Percentiles rank a stretch among this genome's conserved stretches.
Evolutionary conservation across 495 filamentous ascomycete species (phyloP).

Genomic region (Neurospora discreta): DNA sequence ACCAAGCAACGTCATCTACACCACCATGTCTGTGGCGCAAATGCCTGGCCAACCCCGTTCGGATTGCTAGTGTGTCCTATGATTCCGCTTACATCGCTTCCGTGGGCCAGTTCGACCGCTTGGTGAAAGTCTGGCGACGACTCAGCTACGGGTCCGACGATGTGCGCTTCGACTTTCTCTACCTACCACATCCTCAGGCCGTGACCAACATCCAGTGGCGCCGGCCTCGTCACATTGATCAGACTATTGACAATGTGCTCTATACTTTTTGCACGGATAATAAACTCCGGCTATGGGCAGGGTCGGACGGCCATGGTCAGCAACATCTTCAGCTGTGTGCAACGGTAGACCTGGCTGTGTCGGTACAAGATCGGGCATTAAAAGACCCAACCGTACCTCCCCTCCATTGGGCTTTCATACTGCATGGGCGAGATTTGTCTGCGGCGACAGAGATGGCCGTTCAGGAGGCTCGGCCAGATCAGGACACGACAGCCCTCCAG

Average conservation of each 20-base stretch:
- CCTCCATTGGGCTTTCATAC: constrained; percentile 65
- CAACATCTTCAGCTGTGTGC: constrained; percentile 71
- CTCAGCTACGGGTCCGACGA: constrained; percentile 75
- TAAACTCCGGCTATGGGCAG: constrained; percentile 72
- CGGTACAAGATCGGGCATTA: constrained; percentile 52
- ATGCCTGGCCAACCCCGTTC: constrained; percentile 57
- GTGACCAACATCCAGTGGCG: constrained; percentile 85
- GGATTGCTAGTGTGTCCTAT: constrained; percentile 71
- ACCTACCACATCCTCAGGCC: constrained; percentile 70
- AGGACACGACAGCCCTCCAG: constrained; percentile 58
- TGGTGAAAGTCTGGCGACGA: constrained; percentile 89
- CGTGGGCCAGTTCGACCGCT: constrained; percentile 63
- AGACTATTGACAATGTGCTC: constrained; percentile 78
- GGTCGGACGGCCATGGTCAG: constrained; percentile 59
- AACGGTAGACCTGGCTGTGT: constrained; percentile 63
- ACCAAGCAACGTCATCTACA: constrained; percentile 40
- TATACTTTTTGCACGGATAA: constrained; percentile 87
- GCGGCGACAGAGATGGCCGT: constrained; percentile 67
- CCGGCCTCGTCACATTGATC: constrained; percentile 58
- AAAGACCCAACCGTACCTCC: constrained; percentile 5
- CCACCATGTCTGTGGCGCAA: constrained; percentile 59
- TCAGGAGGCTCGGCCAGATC: constrained; percentile 35
- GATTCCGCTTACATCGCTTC: constrained; percentile 80
- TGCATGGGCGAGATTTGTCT: constrained; percentile 74
- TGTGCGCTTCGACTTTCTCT: constrained; percentile 80